Evolutionary conservation across 2,329 filamentous ascomycete genomes (phyloP), one percentile per base, ranked within the genome.

Genomic region (Stemphylium lycopersici): DNA sequence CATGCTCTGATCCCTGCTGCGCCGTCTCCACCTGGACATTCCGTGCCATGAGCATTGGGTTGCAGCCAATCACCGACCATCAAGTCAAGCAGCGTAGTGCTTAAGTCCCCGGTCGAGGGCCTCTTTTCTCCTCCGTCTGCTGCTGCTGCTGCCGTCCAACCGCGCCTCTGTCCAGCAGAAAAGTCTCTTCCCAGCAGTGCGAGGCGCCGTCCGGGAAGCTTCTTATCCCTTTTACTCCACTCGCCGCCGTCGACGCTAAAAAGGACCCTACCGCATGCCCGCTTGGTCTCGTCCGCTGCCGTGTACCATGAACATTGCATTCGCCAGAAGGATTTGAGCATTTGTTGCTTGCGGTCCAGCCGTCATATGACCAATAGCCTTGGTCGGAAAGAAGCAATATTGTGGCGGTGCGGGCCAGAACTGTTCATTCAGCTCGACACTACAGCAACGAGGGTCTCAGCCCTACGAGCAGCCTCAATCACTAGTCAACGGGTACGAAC

Each of bases 221-320:
- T 43, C 45, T 55, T 48, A 24, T 34, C 32, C 42, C 38, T 40
- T 55, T 55, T 58, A 49, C 56, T 52, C 39, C 53, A 58, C 56
- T 54, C 51, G 55, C 56, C 60, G 56, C 55, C 47, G 62, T 48
- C 49, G 42, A 63, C 63, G 57, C 60, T 58, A 58, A 48, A 40
- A 43, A 44, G 41, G 31, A 10, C 47, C 54, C 62, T 56, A 56
- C 56, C 56, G 55, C 59, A 59, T 55, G 57, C 47, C 55, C 55
- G 61, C 58, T 53, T 39, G 51, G 56, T 57, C 55, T 44, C 52
- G 46, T 43, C 56, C 55, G 65, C 65, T 61, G 59, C 58, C 56
- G 67, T 68, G 61, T 65, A 69, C 63, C 62, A 71, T 71, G 68
- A 59, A 56, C 62, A 55, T 50, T 56, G 54, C 57, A 50, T 53